phyloP scores from a whole-genome alignment of 257 asterid species.

The Solanum neorickii region DNA sequence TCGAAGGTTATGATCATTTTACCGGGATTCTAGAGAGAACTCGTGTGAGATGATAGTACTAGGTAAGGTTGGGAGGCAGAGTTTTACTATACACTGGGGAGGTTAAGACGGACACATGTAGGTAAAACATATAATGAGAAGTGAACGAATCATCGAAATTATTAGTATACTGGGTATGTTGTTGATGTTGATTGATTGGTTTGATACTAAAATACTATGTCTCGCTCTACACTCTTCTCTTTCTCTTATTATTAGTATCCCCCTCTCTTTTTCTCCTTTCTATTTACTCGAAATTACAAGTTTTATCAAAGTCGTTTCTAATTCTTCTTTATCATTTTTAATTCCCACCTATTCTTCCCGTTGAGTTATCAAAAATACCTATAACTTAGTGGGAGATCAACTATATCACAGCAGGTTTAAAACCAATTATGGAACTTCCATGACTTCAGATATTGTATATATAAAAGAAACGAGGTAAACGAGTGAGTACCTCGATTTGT shows the following conservation, averaged over 20 bases:
- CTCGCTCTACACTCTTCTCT: neutral
- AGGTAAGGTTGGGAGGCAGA: neutral
- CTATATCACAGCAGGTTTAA: neutral
- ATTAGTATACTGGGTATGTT: neutral
- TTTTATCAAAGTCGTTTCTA: neutral
- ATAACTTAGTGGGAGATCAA: neutral
- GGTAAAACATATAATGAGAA: neutral
- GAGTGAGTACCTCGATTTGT: constrained; percentile 67
- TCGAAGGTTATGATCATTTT: neutral
- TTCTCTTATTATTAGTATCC: neutral
- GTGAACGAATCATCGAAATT: neutral
- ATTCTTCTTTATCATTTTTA: neutral
- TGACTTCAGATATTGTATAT: neutral
- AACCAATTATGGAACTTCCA: neutral
- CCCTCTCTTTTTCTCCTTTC: neutral
- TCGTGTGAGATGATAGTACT: neutral
- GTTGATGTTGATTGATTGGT: neutral
- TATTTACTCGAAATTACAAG: neutral
- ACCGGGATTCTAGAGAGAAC: neutral
- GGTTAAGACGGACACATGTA: neutral
- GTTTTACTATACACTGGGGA: neutral
- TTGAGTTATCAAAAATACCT: neutral
- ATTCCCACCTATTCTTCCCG: neutral
- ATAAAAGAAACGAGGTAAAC: neutral
- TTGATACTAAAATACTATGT: neutral